phyloP scores from a whole-genome alignment of 2,329 filamentous ascomycete genomes.

The Chaetomiaceae sp. region DNA sequence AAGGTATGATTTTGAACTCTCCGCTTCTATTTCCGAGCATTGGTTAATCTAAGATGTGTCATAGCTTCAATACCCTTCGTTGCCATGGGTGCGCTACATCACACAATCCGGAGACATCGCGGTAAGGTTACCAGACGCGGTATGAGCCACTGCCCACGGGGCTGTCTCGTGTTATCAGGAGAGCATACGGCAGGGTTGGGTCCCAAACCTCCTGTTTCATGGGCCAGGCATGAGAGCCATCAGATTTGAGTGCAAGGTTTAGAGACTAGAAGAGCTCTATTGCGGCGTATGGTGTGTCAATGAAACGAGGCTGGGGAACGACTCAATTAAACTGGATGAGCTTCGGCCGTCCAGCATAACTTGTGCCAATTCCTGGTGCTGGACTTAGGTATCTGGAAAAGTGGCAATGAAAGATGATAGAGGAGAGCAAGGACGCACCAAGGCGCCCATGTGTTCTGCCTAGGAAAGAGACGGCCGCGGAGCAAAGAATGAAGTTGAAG shows the following conservation, averaged over 20 bases:
- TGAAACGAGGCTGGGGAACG: not conserved
- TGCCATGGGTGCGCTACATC: conserved; percentile 98
- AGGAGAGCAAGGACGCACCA: no score
- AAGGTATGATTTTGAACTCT: conserved; percentile 64
- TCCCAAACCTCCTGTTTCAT: not conserved
- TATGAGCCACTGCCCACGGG: conserved; percentile 39
- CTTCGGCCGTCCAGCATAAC: no score
- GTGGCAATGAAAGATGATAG: no score
- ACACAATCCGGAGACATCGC: conserved; percentile 97
- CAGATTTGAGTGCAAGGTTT: not conserved
- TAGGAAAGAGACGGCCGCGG: no score
- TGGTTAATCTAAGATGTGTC: conserved; percentile 3
- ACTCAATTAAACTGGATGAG: conserved; percentile 1
- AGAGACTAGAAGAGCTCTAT: conserved; percentile 4
- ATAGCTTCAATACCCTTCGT: conserved; percentile 92
- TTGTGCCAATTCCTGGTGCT: no score
- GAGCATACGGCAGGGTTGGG: not conserved
- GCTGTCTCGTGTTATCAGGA: not conserved
- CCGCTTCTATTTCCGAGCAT: conserved; percentile 8
- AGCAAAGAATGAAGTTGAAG: no score
- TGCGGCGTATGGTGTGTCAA: conserved; percentile 15
- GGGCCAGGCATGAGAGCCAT: not conserved
- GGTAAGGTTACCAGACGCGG: conserved; percentile 86
- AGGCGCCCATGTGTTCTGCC: no score
- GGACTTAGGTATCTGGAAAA: no score